These are phyloP conservation scores for Cyberlindnera euphorbiiphila DNA, from an alignment of 805 yeast species.

Conservation along the genomic window DNA sequence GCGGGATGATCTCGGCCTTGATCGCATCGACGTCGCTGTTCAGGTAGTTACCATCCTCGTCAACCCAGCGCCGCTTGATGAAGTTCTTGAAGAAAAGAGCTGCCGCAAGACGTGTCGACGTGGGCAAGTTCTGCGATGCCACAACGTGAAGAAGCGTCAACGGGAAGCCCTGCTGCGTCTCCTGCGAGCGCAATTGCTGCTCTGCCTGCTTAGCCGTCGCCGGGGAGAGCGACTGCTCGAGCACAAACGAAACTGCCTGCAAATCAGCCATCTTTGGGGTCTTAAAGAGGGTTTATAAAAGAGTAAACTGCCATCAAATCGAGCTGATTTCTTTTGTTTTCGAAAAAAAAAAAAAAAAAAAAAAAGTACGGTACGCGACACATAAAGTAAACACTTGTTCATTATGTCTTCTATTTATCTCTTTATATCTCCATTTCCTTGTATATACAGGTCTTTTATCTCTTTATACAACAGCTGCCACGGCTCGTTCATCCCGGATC, in stretches of 20 bases:
- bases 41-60: conserved; percentile 78
- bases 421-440: no score
- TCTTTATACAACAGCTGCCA: conserved; percentile 1
- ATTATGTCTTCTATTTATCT: no score
- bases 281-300: no score
- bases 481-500: conserved; percentile 21
- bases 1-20: conserved; percentile 72
- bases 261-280: conserved; percentile 38
- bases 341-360: conserved; percentile 5
- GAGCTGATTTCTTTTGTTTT: conserved; percentile 4
- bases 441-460: no score
- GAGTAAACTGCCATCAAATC: no score
- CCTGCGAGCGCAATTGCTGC: conserved; percentile 55
- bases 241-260: conserved; percentile 47
- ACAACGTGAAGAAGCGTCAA: conserved; percentile 72
- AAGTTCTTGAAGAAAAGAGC: conserved; percentile 88
- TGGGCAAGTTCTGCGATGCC: conserved; percentile 51
- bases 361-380: conserved; percentile 8
- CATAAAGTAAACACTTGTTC: conserved; percentile 18
- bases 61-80: conserved; percentile 81
- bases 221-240: conserved; percentile 65
- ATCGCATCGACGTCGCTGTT: conserved; percentile 67
- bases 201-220: conserved; percentile 67
- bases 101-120: conserved; percentile 74
- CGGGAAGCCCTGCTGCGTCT: conserved; percentile 69